Conservation (phyloP, 2,329 filamentous ascomycete genomes). For the Coniochaeta sp. region DNA sequence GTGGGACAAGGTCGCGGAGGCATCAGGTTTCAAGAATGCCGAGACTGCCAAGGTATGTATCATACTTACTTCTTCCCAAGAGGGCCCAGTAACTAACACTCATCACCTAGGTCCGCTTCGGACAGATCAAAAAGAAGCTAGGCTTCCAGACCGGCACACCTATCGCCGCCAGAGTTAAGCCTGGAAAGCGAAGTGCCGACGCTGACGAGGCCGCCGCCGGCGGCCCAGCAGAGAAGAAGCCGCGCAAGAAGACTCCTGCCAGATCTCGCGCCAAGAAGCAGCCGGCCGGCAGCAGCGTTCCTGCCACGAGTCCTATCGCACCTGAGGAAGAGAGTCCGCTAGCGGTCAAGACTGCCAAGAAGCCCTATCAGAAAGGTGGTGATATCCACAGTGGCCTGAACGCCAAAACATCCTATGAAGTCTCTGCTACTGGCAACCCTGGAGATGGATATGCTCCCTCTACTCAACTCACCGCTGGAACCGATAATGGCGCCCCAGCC, state of each 20-base stretch:
- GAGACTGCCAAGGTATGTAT: constrained; percentile 33
- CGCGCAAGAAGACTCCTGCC: not conserved
- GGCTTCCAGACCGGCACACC: constrained; percentile 18
- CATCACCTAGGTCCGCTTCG: constrained; percentile 31
- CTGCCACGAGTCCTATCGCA: not conserved
- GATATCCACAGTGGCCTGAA: not conserved
- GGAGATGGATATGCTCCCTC: not conserved
- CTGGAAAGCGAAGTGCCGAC: not conserved
- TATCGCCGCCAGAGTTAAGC: not conserved
- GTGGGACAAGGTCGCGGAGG: constrained; percentile 36
- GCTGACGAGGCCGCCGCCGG: not conserved
- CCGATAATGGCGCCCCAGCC: not conserved
- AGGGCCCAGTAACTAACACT: too few species aligned
- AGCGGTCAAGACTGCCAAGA: not conserved
- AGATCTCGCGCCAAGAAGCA: not conserved
- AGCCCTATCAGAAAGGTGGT: not conserved
- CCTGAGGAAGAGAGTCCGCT: not conserved
- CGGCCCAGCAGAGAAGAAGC: not conserved
- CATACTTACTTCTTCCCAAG: not conserved
- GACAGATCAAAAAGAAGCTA: constrained; percentile 41
- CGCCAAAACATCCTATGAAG: not conserved
- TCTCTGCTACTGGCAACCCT: not conserved
- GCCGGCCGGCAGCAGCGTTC: not conserved
- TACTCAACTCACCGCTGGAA: not conserved
- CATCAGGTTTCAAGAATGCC: constrained; percentile 35